Base-by-base conservation (phyloP, 305 asterid species). In the Solanum aculeatissimum region DNA sequence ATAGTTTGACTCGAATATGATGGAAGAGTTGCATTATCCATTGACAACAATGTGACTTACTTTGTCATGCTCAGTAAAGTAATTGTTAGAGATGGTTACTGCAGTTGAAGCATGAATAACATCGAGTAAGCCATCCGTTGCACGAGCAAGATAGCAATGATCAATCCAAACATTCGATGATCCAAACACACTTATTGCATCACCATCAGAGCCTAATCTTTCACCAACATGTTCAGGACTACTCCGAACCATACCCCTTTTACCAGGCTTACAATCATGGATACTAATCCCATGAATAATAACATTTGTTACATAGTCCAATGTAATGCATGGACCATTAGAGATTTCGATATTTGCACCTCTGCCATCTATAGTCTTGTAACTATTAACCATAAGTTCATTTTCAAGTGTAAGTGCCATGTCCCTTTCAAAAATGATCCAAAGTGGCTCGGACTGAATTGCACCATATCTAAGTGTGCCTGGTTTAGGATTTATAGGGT, bases 351-450 rank as follows among this genome's bases (percentile, higher is more conserved):
- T 84, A 15, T 87, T 88, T 11, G 86, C 92, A 6, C 97, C 97
- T 85, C 97, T 83, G 5, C 95, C 97, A 71, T 93, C 97, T 2
- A 93, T 91, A 2, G 94, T 92, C 89, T 93, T 92, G 19, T 93
- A 88, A 47, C 92, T 91, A 69, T 88, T 89, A 80, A 93, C 53
- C 77, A 93, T 88, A 7, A 93, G 90, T 74, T 91, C 95, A 29
- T 90, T 92, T 74, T 83, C n/a, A 4, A 92, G 93, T 8, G 83
- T 87, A 21, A 93, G 87, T 2, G 7, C 62, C 97, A 93, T 93
- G 85, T 92, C 91, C 35, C 53, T 70, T 29, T 84, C 55, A 70
- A 93, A 93, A 51, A 87, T 82, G 63, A 93, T 93, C 97, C 97
- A 93, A 1, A 93, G 91, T 6, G 97, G 92, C 14, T 84, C 7